phyloP scores from a whole-genome alignment of 1,284 basidiomycete species.

The Ceratobasidium theobromae region DNA sequence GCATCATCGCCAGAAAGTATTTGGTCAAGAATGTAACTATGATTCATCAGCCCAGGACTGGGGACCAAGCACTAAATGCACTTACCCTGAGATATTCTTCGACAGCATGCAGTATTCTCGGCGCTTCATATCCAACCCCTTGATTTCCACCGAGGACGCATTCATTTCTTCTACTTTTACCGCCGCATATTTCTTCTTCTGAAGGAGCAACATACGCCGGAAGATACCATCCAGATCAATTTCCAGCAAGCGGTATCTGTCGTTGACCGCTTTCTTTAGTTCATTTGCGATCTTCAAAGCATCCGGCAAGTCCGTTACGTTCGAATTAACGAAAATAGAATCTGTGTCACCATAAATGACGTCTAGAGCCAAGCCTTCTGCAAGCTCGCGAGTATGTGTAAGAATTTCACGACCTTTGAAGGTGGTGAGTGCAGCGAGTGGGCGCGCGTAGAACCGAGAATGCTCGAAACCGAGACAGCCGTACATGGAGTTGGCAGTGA shows the following conservation, averaged over 20 bases:
- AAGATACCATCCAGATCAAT: slow-evolving; percentile 97
- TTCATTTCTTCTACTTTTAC: slow-evolving; percentile 85
- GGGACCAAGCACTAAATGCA: slow-evolving; percentile 38
- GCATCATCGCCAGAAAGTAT: slow-evolving; percentile 91
- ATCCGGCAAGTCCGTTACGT: slow-evolving; percentile 82
- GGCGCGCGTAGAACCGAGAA: slow-evolving; percentile 95
- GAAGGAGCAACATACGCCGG: slow-evolving; percentile 86
- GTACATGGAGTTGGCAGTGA: slow-evolving; percentile 99
- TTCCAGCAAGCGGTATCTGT: slow-evolving; percentile 91
- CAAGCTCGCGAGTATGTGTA: slow-evolving; percentile 89
- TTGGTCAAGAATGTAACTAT: slow-evolving; percentile 83
- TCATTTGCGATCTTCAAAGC: slow-evolving; percentile 89
- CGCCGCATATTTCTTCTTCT: slow-evolving; percentile 99
- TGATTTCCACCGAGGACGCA: slow-evolving; percentile 82
- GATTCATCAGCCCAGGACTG: too few relatives aligned
- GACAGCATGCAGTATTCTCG: slow-evolving; percentile 92
- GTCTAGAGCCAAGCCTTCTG: slow-evolving; percentile 86
- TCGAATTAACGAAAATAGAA: slow-evolving; percentile 98
- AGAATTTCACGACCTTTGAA: slow-evolving; percentile 98
- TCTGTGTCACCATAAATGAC: slow-evolving; percentile 99
- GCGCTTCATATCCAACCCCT: slow-evolving; percentile 99
- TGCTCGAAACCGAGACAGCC: slow-evolving; percentile 98
- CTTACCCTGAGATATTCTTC: slow-evolving; percentile 89
- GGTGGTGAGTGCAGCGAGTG: slow-evolving; percentile 94
- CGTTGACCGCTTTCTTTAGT: slow-evolving; percentile 96